These are phyloP conservation scores for Ephemerocybe angulata DNA, from an alignment of 768 basidiomycete genomes.

Conservation along the genomic window DNA sequence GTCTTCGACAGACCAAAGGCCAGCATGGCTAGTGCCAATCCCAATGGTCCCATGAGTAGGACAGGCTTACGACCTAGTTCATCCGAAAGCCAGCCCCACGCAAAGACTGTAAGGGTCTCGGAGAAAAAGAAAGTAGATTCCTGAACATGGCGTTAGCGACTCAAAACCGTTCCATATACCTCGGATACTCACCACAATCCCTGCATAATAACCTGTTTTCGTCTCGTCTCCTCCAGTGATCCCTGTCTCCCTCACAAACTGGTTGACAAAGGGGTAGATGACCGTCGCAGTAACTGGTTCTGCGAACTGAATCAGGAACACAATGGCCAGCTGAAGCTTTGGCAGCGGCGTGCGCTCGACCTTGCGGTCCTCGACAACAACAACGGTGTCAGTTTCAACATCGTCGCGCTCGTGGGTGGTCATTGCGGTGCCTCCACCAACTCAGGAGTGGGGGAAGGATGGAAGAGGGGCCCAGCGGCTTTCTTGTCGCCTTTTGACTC, in stretches of 20 bases:
- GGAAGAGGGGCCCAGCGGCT: not conserved
- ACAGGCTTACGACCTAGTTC: constrained; percentile 40
- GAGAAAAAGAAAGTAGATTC: constrained; percentile 31
- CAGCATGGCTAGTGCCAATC: constrained; percentile 35
- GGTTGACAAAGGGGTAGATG: constrained; percentile 38
- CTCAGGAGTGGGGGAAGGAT: not conserved
- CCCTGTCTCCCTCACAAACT: constrained; percentile 33
- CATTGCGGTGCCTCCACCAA: not conserved
- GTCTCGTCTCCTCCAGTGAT: constrained; percentile 34
- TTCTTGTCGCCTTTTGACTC: not conserved
- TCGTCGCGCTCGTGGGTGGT: not conserved
- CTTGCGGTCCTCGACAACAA: not conserved
- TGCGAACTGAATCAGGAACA: constrained; percentile 6
- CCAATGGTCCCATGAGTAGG: constrained; percentile 39
- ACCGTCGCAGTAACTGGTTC: constrained; percentile 34
- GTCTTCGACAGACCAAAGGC: constrained; percentile 40
- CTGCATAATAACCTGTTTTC: constrained; percentile 40
- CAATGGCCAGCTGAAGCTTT: constrained; percentile 3
- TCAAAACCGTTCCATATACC: not conserved
- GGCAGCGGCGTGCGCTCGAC: constrained; percentile 1
- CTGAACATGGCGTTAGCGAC: not conserved
- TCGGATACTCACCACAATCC: constrained; percentile 31
- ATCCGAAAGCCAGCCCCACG: constrained; percentile 44
- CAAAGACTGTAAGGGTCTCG: constrained; percentile 40
- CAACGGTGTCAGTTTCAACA: not conserved